Conservation (phyloP, 73 alveolate species). For the Urostyla sp. region DNA sequence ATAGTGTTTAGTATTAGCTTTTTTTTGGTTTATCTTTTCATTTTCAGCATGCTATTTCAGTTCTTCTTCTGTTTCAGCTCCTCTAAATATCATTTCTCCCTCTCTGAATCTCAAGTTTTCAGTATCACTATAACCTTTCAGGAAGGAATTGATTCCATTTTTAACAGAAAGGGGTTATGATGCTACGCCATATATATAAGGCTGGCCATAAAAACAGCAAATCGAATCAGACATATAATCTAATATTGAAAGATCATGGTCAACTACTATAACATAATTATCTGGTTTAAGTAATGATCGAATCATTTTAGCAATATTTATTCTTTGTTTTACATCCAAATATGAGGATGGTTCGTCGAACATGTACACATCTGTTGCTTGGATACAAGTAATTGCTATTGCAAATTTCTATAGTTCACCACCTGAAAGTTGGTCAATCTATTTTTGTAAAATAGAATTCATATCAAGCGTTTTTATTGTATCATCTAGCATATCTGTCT, state of each 20-base stretch:
- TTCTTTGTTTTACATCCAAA: constrained; percentile 95
- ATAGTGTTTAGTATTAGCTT: constrained; percentile 72
- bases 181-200: constrained; percentile 98
- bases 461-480: constrained; percentile 71
- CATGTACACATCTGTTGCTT: constrained; percentile 95
- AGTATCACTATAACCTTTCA: constrained; percentile 97
- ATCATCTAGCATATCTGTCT: constrained; percentile 63
- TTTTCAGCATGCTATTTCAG: constrained; percentile 14
- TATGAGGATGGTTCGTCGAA: constrained; percentile 99
- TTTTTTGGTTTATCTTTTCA: constrained; percentile 25
- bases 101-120: constrained; percentile 98
- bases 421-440: constrained; percentile 93
- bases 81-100: constrained; percentile 90
- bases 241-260: constrained; percentile 97
- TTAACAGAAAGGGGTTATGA: constrained; percentile 98
- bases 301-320: constrained; percentile 91
- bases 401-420: constrained; percentile 98
- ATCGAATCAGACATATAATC: constrained; percentile 98
- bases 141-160: constrained; percentile 98
- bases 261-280: constrained; percentile 91
- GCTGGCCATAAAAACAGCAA: constrained; percentile 97
- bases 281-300: constrained; percentile 79
- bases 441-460: constrained; percentile 88
- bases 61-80: constrained; percentile 79
- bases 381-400: constrained; percentile 94